Percentiles rank a stretch among this genome's conserved stretches.
These are phyloP conservation scores for Saccharomyces hybrid DNA, from an alignment of 1,139 yeast genomes.

Conservation along the genomic window DNA sequence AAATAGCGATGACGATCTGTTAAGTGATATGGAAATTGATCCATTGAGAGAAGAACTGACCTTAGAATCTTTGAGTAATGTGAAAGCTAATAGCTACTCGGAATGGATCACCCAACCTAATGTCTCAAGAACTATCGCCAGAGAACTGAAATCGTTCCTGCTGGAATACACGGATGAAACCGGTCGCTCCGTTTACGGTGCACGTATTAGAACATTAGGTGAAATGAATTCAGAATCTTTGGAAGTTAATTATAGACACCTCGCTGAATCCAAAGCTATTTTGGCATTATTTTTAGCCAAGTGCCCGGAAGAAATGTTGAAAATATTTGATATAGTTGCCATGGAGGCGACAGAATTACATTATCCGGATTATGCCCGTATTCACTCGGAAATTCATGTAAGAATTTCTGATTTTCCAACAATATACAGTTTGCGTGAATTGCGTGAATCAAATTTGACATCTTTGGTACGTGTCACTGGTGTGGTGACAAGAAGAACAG, in stretches of 20 bases:
- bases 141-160: conserved; percentile 81
- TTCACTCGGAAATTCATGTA: conserved; percentile 91
- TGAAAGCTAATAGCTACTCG: conserved; percentile 81
- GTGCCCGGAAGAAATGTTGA: conserved; percentile 83
- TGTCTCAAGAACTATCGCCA: conserved; percentile 81
- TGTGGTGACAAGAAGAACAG: conserved; percentile 95
- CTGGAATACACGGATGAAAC: conserved; percentile 88
- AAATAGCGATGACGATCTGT: conserved; percentile 46
- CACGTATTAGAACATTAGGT: conserved; percentile 86
- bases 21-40: conserved; percentile 53
- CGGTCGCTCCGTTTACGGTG: conserved; percentile 93
- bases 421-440: conserved; percentile 67
- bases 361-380: conserved; percentile 88
- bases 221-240: conserved; percentile 88
- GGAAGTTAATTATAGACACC: conserved; percentile 79
- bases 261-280: conserved; percentile 84
- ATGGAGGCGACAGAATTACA: conserved; percentile 97
- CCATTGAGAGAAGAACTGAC: conserved; percentile 79
- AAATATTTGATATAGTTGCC: conserved; percentile 87
- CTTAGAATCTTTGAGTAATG: conserved; percentile 80
- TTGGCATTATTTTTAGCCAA: conserved; percentile 83
- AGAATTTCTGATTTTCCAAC: conserved; percentile 79
- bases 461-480: conserved; percentile 83
- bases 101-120: conserved; percentile 96
- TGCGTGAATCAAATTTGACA: conserved; percentile 81